Conservation (phyloP, 495 filamentous ascomycete species). For the Aspergillus asperescens region DNA sequence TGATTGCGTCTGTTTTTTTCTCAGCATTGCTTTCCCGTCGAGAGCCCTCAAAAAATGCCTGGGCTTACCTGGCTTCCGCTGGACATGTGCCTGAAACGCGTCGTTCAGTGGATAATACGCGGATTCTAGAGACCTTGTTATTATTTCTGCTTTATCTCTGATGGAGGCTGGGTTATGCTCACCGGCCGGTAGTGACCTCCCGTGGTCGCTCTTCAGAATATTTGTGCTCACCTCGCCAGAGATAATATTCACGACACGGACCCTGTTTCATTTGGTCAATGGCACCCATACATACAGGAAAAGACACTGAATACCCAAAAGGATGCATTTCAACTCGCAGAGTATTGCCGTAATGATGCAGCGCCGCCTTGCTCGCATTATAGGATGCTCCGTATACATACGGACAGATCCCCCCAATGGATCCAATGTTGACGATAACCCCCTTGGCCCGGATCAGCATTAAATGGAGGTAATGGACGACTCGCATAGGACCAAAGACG, state of each 20-base stretch:
- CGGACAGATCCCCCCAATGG: conserved; percentile 26
- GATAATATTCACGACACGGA: conserved; percentile 23
- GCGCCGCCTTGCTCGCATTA: conserved; percentile 30
- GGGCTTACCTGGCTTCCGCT: too few relatives aligned
- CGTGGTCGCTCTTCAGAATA: conserved; percentile 24
- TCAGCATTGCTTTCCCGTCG: too few relatives aligned
- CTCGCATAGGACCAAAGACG: conserved; percentile 32
- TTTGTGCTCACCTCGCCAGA: conserved; percentile 32
- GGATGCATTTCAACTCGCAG: conserved; percentile 30
- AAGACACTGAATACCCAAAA: conserved; percentile 14
- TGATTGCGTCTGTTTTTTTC: too few relatives aligned
- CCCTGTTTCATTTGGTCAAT: too few relatives aligned
- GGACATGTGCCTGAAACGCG: too few relatives aligned
- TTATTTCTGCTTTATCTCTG: too few relatives aligned
- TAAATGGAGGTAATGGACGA: conserved; percentile 28
- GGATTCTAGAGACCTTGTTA: too few relatives aligned
- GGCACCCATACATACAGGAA: too few relatives aligned
- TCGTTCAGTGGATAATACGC: too few relatives aligned
- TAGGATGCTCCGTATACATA: conserved; percentile 32
- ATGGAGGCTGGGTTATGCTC: too few relatives aligned
- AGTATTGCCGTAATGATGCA: conserved; percentile 28
- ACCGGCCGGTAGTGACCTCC: conserved; percentile 20
- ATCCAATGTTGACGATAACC: conserved; percentile 27
- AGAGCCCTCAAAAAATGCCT: too few relatives aligned
- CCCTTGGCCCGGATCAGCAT: conserved; percentile 20